Evolutionary conservation across 768 basidiomycete genomes (phyloP).

Genomic region (Podaxis mareebaensis): DNA sequence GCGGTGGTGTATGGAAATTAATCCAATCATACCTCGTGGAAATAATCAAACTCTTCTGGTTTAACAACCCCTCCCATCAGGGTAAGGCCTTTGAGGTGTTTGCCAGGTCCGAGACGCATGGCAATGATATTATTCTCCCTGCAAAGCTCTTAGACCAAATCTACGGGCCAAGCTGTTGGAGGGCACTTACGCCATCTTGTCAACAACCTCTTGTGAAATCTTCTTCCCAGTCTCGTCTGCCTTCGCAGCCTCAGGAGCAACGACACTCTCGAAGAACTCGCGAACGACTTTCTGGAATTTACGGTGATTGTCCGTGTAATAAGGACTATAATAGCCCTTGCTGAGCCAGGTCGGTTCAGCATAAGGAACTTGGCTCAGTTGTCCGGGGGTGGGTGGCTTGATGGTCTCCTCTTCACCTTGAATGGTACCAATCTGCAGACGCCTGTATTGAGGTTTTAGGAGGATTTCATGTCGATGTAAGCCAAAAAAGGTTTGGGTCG

Average conservation of each 20-base stretch:
- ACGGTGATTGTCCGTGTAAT: slow-evolving; percentile 52
- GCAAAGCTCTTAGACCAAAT: neutral
- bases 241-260: slow-evolving; percentile 69
- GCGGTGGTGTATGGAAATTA: neutral
- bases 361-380: slow-evolving; percentile 34
- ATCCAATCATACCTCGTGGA: slow-evolving; percentile 69
- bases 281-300: slow-evolving; percentile 77
- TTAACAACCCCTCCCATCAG: slow-evolving; percentile 76
- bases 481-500: slow-evolving; percentile 33
- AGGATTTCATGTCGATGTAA: slow-evolving; percentile 34
- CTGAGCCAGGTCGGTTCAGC: slow-evolving; percentile 35
- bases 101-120: slow-evolving; percentile 90
- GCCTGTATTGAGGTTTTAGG: slow-evolving; percentile 30
- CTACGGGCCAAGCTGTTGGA: neutral
- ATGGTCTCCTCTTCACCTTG: slow-evolving; percentile 30
- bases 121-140: slow-evolving; percentile 80
- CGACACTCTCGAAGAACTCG: slow-evolving; percentile 73
- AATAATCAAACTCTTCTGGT: slow-evolving; percentile 90
- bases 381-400: slow-evolving; percentile 27
- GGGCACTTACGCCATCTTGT: slow-evolving; percentile 72
- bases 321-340: slow-evolving; percentile 33
- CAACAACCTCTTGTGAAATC: slow-evolving; percentile 81
- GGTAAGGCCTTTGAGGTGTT: slow-evolving; percentile 77
- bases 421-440: slow-evolving; percentile 32
- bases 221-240: slow-evolving; percentile 89